Percentiles rank a stretch among this genome's conserved stretches.
Conservation (phyloP, 257 asterid genomes). For the Capsicum pubescens region DNA sequence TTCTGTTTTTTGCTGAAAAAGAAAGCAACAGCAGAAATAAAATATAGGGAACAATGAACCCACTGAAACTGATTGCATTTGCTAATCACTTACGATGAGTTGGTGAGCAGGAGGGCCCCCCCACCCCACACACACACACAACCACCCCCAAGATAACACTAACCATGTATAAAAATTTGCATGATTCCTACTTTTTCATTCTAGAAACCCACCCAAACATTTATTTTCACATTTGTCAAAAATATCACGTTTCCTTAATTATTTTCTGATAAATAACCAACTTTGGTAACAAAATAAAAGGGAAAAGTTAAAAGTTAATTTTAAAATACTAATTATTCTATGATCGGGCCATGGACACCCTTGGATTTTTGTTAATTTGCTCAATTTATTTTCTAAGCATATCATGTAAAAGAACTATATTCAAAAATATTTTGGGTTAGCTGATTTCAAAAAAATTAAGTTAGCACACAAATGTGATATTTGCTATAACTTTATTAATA, state of each 20-base stretch:
- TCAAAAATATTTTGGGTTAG: background rate
- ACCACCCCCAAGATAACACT: background rate
- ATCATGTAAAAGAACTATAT: background rate
- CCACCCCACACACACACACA: background rate
- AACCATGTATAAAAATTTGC: background rate
- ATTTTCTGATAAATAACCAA: background rate
- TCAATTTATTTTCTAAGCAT: background rate
- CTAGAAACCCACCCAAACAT: background rate
- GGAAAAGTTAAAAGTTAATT: background rate
- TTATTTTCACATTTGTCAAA: background rate
- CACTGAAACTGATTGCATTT: background rate
- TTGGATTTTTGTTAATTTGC: background rate
- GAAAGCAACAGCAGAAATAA: background rate
- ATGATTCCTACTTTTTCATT: background rate
- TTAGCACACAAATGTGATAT: background rate
- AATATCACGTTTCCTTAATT: background rate
- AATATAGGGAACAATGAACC: background rate
- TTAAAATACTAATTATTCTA: constrained; percentile 8
- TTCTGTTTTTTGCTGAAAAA: background rate
- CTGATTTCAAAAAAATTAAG: background rate
- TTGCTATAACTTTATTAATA: background rate
- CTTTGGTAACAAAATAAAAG: background rate
- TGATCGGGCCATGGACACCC: background rate
- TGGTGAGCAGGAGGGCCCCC: background rate
- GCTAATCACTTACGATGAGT: background rate